Evolutionary conservation across 768 basidiomycete genomes (phyloP), one percentile per base, ranked within the genome.

Genomic region (Lyophyllum atratum): DNA sequence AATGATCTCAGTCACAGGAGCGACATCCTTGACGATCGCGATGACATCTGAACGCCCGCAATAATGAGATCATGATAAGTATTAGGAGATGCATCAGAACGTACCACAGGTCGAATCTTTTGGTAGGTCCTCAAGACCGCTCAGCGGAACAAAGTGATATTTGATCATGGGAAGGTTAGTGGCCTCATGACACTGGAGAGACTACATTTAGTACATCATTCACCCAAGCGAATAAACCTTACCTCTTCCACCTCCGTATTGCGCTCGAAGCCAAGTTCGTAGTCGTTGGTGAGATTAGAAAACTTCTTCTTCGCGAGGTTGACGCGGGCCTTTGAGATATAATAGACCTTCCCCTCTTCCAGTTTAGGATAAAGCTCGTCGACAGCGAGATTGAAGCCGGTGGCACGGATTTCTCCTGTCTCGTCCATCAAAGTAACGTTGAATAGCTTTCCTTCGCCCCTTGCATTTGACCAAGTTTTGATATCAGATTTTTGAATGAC

Each of bases 301-400:
- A 96, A 99, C 73, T 97, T 95, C 75, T 95, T 98, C 78, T 97
- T 98, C 29, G 95, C 96, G 14, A 98, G 85, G 66, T 93, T 93
- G 67, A 98, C 89, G 48, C 93, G 84, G 5, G 91, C 97, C 68
- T 89, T 92, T 0, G 93, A 93, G 53, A 98, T 80, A 66, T 81
- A 93, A 70, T 95, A 98, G 8, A 95, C 95, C 67, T 95, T 95
- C 48, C 91, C 90, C 71, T 97, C 95, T 62, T 95, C 83, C 19
- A 99, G 66, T 66, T 84, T 84, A n/a, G 90, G 84, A 72, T 89
- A 95, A 37, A 95, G 79, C 34, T 85, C 84, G 64, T 95, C 93
- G 37, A 89, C 94, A 10, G 82, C 86, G 11, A 84, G 74, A 66
- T 98, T 98, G 79, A 98, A 98, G 9, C 77, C 95, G 1, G 96